Conservation (phyloP, 2,329 filamentous ascomycete genomes). For the Xylariaceae sp. region DNA sequence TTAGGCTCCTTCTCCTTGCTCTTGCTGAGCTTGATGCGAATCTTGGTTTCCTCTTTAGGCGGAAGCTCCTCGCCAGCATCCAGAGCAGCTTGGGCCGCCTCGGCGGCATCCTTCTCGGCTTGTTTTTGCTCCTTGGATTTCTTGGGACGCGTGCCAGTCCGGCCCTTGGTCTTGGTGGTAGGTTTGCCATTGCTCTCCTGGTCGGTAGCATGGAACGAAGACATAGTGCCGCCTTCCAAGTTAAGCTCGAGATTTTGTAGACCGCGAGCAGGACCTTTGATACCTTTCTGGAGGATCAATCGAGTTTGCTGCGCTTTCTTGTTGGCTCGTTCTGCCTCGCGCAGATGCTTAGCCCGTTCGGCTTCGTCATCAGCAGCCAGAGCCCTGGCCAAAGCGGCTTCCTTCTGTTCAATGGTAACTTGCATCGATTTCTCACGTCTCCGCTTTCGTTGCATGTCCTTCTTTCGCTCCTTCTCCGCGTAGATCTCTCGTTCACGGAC, state of each 20-base stretch:
- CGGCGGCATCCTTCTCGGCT: conserved; percentile 76
- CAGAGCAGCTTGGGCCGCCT: conserved; percentile 79
- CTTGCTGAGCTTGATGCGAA: conserved; percentile 58
- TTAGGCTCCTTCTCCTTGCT: conserved; percentile 38
- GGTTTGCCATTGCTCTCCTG: conserved; percentile 47
- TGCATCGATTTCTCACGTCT: conserved; percentile 94
- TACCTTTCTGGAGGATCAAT: conserved; percentile 78
- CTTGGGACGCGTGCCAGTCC: conserved; percentile 67
- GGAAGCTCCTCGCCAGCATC: conserved; percentile 73
- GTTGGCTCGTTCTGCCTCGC: conserved; percentile 82
- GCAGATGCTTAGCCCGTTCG: conserved; percentile 74
- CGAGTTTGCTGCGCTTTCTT: conserved; percentile 92
- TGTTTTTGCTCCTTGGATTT: conserved; percentile 88
- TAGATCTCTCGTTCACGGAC: conserved; percentile 86
- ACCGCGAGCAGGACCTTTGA: conserved; percentile 68
- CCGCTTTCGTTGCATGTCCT: conserved; percentile 98
- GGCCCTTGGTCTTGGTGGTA: conserved; percentile 48
- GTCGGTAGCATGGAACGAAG: conserved; percentile 71
- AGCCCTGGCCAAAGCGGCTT: conserved; percentile 73
- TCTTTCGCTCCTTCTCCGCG: conserved; percentile 97
- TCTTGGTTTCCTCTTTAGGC: conserved; percentile 54
- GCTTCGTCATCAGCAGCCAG: conserved; percentile 74
- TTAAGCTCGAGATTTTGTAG: conserved; percentile 71
- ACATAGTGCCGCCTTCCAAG: conserved; percentile 79
- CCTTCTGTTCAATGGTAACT: conserved; percentile 85